These are phyloP conservation scores for Liriodendron chinense DNA, from an alignment of 164 flowering plant species.

Conservation along the genomic window DNA sequence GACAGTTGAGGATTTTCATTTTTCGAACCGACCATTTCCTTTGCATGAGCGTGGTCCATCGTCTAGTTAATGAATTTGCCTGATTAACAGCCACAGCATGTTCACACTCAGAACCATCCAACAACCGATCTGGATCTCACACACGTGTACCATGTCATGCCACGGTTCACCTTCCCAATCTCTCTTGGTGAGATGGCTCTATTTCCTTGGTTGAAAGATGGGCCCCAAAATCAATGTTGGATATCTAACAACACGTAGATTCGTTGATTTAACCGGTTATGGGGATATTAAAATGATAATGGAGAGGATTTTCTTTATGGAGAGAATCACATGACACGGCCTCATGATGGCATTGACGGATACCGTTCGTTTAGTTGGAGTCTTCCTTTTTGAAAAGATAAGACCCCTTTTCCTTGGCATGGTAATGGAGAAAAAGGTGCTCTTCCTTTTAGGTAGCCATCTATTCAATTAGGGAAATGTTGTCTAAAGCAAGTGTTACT, in stretches of 20 bases:
- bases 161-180: no score
- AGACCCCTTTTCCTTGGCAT: background rate
- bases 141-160: no score
- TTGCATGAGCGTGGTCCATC: no score
- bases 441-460: background rate
- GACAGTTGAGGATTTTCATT: no score
- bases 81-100: no score
- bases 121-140: no score
- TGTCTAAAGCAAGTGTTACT: no score
- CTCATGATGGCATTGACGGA: background rate
- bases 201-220: no score
- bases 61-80: no score
- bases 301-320: background rate
- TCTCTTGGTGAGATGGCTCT: no score
- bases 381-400: background rate
- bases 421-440: slow-evolving; percentile 2
- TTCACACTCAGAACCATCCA: no score
- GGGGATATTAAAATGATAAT: background rate
- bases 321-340: background rate
- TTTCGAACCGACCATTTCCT: no score
- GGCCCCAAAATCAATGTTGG: slow-evolving; percentile 6
- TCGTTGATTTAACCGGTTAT: background rate
- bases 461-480: background rate
- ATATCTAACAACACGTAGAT: background rate
- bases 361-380: background rate